Conservation (phyloP, 371 early-diverging fungal species). For the Apophysomyces sp. region DNA sequence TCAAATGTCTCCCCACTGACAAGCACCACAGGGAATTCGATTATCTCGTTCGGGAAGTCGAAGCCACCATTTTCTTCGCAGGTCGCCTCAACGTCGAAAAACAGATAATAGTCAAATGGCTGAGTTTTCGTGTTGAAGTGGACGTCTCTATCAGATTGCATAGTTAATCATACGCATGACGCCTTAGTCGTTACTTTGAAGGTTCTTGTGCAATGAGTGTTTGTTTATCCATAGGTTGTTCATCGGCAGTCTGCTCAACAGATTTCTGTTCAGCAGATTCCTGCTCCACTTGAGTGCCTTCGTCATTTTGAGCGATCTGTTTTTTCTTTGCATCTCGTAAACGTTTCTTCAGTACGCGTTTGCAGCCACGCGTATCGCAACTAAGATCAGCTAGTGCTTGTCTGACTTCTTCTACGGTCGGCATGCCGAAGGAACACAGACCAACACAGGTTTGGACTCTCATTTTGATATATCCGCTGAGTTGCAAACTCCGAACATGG, state of each 20-base stretch:
- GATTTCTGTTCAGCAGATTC: neutral
- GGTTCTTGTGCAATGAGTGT: neutral
- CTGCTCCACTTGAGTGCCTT: neutral
- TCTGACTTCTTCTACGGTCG: conserved; percentile 50
- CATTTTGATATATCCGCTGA: neutral
- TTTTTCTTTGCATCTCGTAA: conserved; percentile 49
- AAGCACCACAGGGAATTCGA: conserved; percentile 82
- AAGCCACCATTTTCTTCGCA: conserved; percentile 63
- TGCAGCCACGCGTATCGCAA: conserved; percentile 50
- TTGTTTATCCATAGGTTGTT: neutral
- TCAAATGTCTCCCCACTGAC: conserved; percentile 59
- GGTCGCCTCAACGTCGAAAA: conserved; percentile 85
- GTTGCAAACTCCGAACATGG: neutral
- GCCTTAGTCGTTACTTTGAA: neutral
- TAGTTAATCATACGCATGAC: neutral
- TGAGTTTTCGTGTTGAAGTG: conserved; percentile 5
- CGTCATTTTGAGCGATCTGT: conserved; percentile 3
- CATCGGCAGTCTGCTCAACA: neutral
- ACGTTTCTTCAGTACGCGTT: conserved; percentile 49
- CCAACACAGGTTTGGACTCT: neutral
- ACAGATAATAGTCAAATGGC: conserved; percentile 62
- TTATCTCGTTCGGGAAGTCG: conserved; percentile 74
- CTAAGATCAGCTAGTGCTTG: conserved; percentile 43
- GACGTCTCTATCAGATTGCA: neutral
- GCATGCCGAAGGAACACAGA: neutral